phyloP scores from a whole-genome alignment of 768 basidiomycete species.

The Tulasnella sp. region DNA sequence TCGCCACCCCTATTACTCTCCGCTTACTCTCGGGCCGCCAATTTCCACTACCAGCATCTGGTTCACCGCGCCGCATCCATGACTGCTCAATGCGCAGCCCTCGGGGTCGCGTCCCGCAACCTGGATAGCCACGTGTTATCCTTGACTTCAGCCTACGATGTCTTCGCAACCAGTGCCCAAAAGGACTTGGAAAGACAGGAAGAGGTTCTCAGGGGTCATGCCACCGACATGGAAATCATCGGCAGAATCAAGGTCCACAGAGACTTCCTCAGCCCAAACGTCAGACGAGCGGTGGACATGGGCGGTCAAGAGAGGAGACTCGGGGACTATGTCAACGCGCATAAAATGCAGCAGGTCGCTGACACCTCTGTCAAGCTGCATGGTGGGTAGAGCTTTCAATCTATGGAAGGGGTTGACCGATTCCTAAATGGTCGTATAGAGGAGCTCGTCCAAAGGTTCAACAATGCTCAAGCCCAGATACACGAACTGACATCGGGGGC shows the following conservation, averaged over 20 bases:
- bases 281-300: slow-evolving; percentile 69
- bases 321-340: slow-evolving; percentile 77
- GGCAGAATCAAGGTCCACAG: slow-evolving; percentile 67
- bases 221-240: slow-evolving; percentile 74
- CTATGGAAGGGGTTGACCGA: background rate
- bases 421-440: slow-evolving; percentile 47
- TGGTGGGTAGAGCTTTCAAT: slow-evolving; percentile 44
- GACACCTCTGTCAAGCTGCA: slow-evolving; percentile 71
- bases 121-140: slow-evolving; percentile 75
- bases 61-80: slow-evolving; percentile 57
- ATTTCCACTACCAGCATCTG: slow-evolving; percentile 46
- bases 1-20: slow-evolving; percentile 56
- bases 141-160: slow-evolving; percentile 70
- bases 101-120: slow-evolving; percentile 70
- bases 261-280: slow-evolving; percentile 71
- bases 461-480: slow-evolving; percentile 59
- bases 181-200: slow-evolving; percentile 71
- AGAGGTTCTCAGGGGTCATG: slow-evolving; percentile 61
- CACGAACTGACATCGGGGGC: slow-evolving; percentile 60
- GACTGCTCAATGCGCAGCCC: slow-evolving; percentile 67
- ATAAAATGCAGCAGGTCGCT: slow-evolving; percentile 79
- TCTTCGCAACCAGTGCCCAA: slow-evolving; percentile 55
- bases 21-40: slow-evolving; percentile 62
- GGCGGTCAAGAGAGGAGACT: slow-evolving; percentile 66
- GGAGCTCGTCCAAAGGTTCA: slow-evolving; percentile 60